These are phyloP conservation scores for Straminergon stramineum DNA, from an alignment of 225 moss, liverwort and hornwort species.

Conservation along the genomic window DNA sequence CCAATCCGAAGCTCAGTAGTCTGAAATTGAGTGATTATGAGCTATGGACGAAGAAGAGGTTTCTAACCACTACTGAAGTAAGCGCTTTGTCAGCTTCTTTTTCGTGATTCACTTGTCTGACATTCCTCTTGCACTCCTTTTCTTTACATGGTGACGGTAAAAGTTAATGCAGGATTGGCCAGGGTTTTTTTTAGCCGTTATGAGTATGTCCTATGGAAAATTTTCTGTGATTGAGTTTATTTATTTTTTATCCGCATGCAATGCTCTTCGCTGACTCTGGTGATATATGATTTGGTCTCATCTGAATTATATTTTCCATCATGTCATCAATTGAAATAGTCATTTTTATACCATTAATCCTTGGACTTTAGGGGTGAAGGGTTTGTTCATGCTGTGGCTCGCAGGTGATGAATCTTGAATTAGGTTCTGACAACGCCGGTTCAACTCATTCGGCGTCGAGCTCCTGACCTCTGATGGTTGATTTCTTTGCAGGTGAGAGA, in stretches of 20 bases:
- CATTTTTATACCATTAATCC: neutral
- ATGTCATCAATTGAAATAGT: neutral
- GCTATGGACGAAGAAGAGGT: conserved; percentile 42
- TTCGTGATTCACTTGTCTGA: neutral
- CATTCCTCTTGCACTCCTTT: neutral
- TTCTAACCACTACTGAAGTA: conserved; percentile 77
- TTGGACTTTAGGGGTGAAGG: neutral
- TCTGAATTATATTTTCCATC: neutral
- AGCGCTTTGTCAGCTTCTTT: neutral
- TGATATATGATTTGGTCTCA: neutral
- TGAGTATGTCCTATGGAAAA: neutral
- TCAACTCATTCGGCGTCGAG: neutral
- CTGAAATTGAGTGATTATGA: conserved; percentile 26
- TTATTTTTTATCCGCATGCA: neutral
- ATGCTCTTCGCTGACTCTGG: neutral
- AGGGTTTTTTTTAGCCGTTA: neutral
- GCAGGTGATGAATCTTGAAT: neutral
- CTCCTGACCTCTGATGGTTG: neutral
- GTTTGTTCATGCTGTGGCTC: neutral
- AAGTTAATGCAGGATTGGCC: neutral
- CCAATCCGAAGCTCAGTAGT: conserved; percentile 3
- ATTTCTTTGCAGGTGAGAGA: conserved; percentile 54
- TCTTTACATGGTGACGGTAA: neutral
- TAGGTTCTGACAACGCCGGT: neutral
- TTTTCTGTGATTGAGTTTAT: neutral